These are phyloP conservation scores for Chlamydomonas eustigma DNA, from an alignment of 139 green algal genomes.

Conservation along the genomic window DNA sequence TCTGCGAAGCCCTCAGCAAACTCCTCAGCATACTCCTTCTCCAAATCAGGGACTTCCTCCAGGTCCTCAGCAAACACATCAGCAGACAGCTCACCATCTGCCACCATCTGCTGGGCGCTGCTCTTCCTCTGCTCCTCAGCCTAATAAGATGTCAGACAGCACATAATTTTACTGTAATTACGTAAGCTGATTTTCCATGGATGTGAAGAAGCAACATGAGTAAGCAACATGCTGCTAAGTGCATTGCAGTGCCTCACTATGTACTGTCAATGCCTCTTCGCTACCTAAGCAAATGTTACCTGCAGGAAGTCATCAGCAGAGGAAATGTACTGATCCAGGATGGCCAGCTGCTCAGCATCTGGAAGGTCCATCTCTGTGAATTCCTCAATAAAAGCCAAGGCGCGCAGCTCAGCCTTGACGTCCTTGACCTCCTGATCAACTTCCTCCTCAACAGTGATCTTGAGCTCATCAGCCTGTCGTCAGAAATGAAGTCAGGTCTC, in stretches of 20 bases:
- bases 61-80: slow-evolving; percentile 34
- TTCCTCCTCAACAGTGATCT: neutral
- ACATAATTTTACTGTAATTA: too few species aligned
- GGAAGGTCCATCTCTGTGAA: slow-evolving; percentile 20
- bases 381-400: slow-evolving; percentile 12
- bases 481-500: too few species aligned
- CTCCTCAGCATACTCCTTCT: slow-evolving; percentile 18
- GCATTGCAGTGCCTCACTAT: too few species aligned
- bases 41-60: slow-evolving; percentile 26
- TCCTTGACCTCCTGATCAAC: slow-evolving; percentile 5
- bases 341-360: slow-evolving; percentile 23
- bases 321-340: slow-evolving; percentile 31
- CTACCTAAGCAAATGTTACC: too few species aligned
- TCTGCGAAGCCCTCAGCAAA: neutral
- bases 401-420: slow-evolving; percentile 15
- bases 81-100: slow-evolving; percentile 22
- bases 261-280: too few species aligned
- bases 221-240: too few species aligned
- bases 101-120: slow-evolving; percentile 10
- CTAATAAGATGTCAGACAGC: too few species aligned
- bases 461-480: neutral
- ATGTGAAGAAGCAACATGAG: too few species aligned
- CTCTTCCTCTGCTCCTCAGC: neutral
- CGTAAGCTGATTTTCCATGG: too few species aligned
- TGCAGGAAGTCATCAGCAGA: slow-evolving; percentile 1